Conservation (phyloP, 2,329 filamentous ascomycete species). For the Decorospora gaudefroyi region DNA sequence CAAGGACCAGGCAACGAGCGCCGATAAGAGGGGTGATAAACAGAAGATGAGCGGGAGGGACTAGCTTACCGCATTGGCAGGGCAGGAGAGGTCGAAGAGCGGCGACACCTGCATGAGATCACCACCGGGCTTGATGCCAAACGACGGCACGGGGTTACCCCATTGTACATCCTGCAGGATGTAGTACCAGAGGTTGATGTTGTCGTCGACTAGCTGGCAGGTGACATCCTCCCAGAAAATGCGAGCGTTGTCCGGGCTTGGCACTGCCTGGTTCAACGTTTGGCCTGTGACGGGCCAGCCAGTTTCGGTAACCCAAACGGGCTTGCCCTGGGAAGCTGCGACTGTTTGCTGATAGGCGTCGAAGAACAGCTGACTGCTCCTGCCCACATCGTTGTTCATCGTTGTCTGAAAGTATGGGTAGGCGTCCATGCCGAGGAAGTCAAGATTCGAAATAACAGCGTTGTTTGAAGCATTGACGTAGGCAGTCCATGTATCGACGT, state of each 20-base stretch:
- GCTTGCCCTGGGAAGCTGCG: constrained; percentile 65
- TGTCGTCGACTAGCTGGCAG: constrained; percentile 67
- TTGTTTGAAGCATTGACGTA: constrained; percentile 71
- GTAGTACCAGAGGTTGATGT: constrained; percentile 68
- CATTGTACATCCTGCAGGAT: constrained; percentile 69
- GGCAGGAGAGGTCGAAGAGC: constrained; percentile 46
- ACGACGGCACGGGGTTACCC: constrained; percentile 66
- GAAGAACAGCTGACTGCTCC: constrained; percentile 69
- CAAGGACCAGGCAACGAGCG: constrained; percentile 4
- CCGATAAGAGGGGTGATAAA: constrained; percentile 19
- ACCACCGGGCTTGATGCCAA: constrained; percentile 66
- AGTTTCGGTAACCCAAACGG: constrained; percentile 85
- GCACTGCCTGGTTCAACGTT: constrained; percentile 62
- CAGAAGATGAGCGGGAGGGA: constrained; percentile 23
- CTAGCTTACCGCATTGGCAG: constrained; percentile 38
- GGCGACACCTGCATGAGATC: constrained; percentile 38
- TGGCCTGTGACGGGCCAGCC: constrained; percentile 80
- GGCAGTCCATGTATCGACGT: constrained; percentile 85
- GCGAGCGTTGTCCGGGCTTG: constrained; percentile 70
- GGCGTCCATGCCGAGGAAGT: constrained; percentile 83
- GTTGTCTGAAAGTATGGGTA: constrained; percentile 83
- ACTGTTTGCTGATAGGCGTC: constrained; percentile 66
- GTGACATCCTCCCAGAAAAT: constrained; percentile 80
- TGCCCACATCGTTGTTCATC: constrained; percentile 58
- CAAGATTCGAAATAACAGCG: constrained; percentile 68